phyloP scores from a whole-genome alignment of 73 alveolate genomes.

The Tetrahymena borealis region DNA sequence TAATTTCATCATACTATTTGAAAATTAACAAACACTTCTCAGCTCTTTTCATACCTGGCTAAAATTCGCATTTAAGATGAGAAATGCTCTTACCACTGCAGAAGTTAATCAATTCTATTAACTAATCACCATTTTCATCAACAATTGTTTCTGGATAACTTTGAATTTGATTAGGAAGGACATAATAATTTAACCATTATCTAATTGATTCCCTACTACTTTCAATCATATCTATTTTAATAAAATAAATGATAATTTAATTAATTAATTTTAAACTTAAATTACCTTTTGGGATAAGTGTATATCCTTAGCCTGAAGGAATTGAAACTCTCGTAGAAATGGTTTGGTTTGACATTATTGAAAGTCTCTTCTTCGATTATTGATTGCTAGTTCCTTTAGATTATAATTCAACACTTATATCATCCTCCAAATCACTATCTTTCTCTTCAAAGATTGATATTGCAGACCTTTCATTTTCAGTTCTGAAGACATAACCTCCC shows the following conservation, averaged over 20 bases:
- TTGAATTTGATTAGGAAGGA: constrained; percentile 61
- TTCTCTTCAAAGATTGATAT: constrained; percentile 46
- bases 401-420: constrained; percentile 12
- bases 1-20: constrained; percentile 84
- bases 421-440: constrained; percentile 74
- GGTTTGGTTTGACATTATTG: constrained; percentile 38
- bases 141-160: constrained; percentile 90
- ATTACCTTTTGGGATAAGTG: not conserved
- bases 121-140: constrained; percentile 76
- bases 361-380: not conserved
- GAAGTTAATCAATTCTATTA: constrained; percentile 73
- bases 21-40: constrained; percentile 56
- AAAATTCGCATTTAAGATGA: constrained; percentile 75
- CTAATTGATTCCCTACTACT: constrained; percentile 81
- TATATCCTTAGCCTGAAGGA: constrained; percentile 13
- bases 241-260: constrained; percentile 81
- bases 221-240: constrained; percentile 74
- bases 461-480: constrained; percentile 56
- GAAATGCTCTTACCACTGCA: constrained; percentile 90
- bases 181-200: constrained; percentile 87
- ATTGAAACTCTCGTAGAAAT: constrained; percentile 35
- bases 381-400: not conserved
- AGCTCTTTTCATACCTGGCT: constrained; percentile 47
- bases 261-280: constrained; percentile 60
- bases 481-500: constrained; percentile 60